Base-by-base conservation (phyloP, 768 basidiomycete genomes). In the Mycena crocata region DNA sequence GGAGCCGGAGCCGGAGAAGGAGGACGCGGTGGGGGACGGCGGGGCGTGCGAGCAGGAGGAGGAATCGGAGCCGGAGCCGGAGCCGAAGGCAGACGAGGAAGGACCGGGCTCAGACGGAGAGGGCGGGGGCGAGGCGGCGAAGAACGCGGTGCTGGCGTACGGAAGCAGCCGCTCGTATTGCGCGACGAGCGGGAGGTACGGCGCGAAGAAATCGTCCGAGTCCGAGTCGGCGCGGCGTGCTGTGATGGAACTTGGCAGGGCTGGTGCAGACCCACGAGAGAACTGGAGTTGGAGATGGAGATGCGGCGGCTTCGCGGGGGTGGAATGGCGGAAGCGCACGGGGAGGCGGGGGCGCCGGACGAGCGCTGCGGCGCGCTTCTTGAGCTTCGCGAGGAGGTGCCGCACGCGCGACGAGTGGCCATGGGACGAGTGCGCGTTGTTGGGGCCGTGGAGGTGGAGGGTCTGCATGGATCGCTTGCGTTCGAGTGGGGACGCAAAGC, bases 131-230 rank as follows among this genome's bases (percentile, higher is more conserved):
- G n/a, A 37, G 57, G 51, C 6, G 72, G 66, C 2, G 66, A 61
- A n/a, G n/a, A n/a, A n/a, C n/a, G n/a, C n/a, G n/a, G n/a, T n/a
- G n/a, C n/a, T 5, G 21, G 72, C 69, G 24, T 70, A 63, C 5
- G 71, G 72, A 24, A 71, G 67, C 13, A 52, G 49, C 13, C 67
- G 69, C 28, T 74, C 72, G 37, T 69, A 64, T 28, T 70, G 70
- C 3, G 57, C 40, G 0, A 57, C 70, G 23, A 71, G 64, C 0
- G 70, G 71, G 26, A 71, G 26, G 34, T 71, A 74, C 21, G 72
- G 72, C 42, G 44, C 24, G 40, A 71, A 67, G 19, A 46, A 23
- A 8, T 28, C 39, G 54, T 55, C 54, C 2, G 15, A 24, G 14
- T 4, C 24, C 23, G 31, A 26, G 37, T 57, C 60, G 10, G 61